phyloP scores from a whole-genome alignment of 2,329 filamentous ascomycete species.

The Fusarium continuum region DNA sequence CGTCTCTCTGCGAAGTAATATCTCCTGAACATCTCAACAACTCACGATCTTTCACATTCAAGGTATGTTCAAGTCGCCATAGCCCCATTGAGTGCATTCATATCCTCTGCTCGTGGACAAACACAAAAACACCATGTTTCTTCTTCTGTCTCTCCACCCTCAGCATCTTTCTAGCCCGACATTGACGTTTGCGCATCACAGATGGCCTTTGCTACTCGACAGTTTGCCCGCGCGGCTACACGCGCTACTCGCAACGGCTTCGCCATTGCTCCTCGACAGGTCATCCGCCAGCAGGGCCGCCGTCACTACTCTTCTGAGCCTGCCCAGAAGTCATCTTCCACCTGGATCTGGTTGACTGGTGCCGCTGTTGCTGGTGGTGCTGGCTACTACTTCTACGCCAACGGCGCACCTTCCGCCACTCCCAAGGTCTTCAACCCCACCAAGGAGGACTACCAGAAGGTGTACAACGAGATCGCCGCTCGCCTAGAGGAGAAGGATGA shows the following conservation, averaged over 20 bases:
- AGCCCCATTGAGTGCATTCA: no score
- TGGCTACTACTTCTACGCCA: constrained; percentile 72
- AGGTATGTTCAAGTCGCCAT: constrained; percentile 28
- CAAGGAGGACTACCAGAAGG: constrained; percentile 91
- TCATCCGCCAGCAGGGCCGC: constrained; percentile 77
- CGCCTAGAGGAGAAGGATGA: constrained; percentile 88
- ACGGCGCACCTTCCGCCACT: constrained; percentile 60
- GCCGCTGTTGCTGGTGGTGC: constrained; percentile 69
- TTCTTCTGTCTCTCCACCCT: not conserved
- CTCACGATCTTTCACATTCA: constrained; percentile 15
- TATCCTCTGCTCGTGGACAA: no score
- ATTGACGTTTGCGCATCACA: constrained; percentile 23
- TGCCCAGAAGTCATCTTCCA: constrained; percentile 59
- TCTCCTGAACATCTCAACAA: constrained; percentile 11
- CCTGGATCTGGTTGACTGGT: constrained; percentile 66
- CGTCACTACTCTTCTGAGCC: constrained; percentile 82
- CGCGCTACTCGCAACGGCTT: constrained; percentile 67
- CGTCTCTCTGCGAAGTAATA: constrained; percentile 15
- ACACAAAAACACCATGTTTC: not conserved
- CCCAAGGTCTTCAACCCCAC: constrained; percentile 74
- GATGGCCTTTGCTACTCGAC: constrained; percentile 59
- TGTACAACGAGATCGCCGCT: constrained; percentile 87
- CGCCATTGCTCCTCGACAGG: constrained; percentile 67
- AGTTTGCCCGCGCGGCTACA: constrained; percentile 66
- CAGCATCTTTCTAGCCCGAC: not conserved